phyloP scores from a whole-genome alignment of 2,329 filamentous ascomycete species.

The Phyllosticta paracitricarpa region DNA sequence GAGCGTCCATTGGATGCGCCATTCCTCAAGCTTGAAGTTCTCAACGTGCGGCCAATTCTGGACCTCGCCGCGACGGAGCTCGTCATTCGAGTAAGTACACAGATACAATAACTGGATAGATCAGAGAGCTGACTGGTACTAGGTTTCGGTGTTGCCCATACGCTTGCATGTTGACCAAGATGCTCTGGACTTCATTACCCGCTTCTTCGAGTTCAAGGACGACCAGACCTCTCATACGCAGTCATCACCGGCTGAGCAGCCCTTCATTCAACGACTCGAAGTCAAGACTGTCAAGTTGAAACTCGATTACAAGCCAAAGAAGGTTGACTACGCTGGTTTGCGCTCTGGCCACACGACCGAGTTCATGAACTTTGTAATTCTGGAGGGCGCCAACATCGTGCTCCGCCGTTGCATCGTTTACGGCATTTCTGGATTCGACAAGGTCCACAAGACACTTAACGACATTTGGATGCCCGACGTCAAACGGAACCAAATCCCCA shows the following conservation, averaged over 20 bases:
- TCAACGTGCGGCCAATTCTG: slow-evolving; percentile 78
- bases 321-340: slow-evolving; percentile 89
- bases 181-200: slow-evolving; percentile 88
- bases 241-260: slow-evolving; percentile 48
- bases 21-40: slow-evolving; percentile 82
- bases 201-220: slow-evolving; percentile 97
- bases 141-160: slow-evolving; percentile 66
- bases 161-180: slow-evolving; percentile 95
- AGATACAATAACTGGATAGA: slow-evolving; percentile 7
- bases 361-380: slow-evolving; percentile 96
- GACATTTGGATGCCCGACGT: slow-evolving; percentile 97
- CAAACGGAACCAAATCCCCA: slow-evolving; percentile 76
- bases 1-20: slow-evolving; percentile 74
- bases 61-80: slow-evolving; percentile 83
- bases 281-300: slow-evolving; percentile 74
- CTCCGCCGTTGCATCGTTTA: slow-evolving; percentile 87
- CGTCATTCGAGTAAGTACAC: slow-evolving; percentile 54
- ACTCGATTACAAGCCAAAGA: slow-evolving; percentile 94
- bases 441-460: slow-evolving; percentile 80
- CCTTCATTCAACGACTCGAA: slow-evolving; percentile 85
- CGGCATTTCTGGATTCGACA: slow-evolving; percentile 82
- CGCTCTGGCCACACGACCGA: slow-evolving; percentile 91
- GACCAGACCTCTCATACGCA: slow-evolving; percentile 38
- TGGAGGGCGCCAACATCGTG: slow-evolving; percentile 80
- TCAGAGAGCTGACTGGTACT: slow-evolving; percentile 3